These are phyloP conservation scores for Lasiodiplodia hormozganensis DNA, from an alignment of 2,329 filamentous ascomycete species.

Conservation along the genomic window DNA sequence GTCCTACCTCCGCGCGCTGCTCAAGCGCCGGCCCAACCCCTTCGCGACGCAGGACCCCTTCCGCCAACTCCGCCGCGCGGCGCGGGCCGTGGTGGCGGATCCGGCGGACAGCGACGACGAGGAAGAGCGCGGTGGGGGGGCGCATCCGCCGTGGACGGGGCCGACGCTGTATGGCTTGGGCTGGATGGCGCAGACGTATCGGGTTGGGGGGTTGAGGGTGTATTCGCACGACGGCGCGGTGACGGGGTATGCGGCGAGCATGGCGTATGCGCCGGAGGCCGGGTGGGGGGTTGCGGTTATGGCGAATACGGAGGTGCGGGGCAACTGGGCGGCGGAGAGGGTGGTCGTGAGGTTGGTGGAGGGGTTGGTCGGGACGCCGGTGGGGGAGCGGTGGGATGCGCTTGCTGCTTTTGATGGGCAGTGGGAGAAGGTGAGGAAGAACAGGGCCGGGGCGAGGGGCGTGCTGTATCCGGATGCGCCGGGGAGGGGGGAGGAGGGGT, in stretches of 20 bases:
- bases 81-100: background rate
- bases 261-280: constrained; percentile 5
- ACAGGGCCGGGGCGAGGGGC: background rate
- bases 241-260: constrained; percentile 18
- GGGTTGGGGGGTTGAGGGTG: background rate
- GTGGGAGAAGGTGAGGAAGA: background rate
- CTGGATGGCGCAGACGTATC: constrained; percentile 11
- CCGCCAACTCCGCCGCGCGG: constrained; percentile 19
- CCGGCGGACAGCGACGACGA: constrained; percentile 7
- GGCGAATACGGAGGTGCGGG: constrained; percentile 18
- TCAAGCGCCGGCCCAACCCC: constrained; percentile 28
- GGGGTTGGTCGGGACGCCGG: background rate
- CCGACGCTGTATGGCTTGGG: constrained; percentile 20
- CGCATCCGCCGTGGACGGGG: constrained; percentile 8
- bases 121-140: background rate
- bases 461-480: constrained; percentile 16
- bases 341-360: constrained; percentile 8
- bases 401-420: background rate
- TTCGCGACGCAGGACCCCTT: constrained; percentile 13
- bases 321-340: background rate
- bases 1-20: constrained; percentile 38
- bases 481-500: background rate
- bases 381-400: constrained; percentile 1
- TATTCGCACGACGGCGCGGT: constrained; percentile 3
- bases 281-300: constrained; percentile 18